A percentile compares a stretch with the other conserved stretches of the same genome.
phyloP scores from a whole-genome alignment of 2,329 filamentous ascomycete genomes.

The Monilinia polystroma region DNA sequence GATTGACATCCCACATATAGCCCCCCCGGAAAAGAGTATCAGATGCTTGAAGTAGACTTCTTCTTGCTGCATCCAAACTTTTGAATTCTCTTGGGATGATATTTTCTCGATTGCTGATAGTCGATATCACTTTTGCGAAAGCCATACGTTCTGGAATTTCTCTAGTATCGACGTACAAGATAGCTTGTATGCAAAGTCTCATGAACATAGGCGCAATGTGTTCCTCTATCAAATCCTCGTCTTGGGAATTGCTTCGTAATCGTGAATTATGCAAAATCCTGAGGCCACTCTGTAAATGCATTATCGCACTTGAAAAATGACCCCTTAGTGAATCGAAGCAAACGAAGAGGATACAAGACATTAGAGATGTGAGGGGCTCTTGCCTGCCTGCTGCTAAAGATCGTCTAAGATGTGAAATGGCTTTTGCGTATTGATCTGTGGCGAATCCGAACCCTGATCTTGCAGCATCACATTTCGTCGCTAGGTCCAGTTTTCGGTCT shows the following conservation, averaged over 20 bases:
- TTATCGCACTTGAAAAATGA: conserved; percentile 34
- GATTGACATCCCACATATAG: conserved; percentile 29
- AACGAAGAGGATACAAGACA: conserved; percentile 38
- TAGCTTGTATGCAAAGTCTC: conserved; percentile 35
- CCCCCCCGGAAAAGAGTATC: conserved; percentile 35
- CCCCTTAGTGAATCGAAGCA: conserved; percentile 38
- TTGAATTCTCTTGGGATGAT: conserved; percentile 30
- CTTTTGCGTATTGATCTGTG: conserved; percentile 38
- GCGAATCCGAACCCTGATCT: conserved; percentile 31
- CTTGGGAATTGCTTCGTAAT: conserved; percentile 15
- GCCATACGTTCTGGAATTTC: conserved; percentile 25
- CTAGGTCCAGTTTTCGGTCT: conserved; percentile 25
- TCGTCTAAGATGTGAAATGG: conserved; percentile 34
- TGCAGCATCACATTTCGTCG: conserved; percentile 17
- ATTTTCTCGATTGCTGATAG: conserved; percentile 25
- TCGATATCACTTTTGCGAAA: conserved; percentile 30
- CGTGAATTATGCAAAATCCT: conserved; percentile 34
- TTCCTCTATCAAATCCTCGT: conserved; percentile 31
- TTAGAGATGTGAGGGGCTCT: conserved; percentile 32
- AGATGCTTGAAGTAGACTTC: conserved; percentile 29
- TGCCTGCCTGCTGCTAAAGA: conserved; percentile 32
- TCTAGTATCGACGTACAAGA: conserved; percentile 37
- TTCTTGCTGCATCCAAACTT: conserved; percentile 32
- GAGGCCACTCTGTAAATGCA: conserved; percentile 38
- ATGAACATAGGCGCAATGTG: conserved; percentile 34